Base-by-base conservation (phyloP, 208 protist genomes). In the Trypanosoma brucei region DNA sequence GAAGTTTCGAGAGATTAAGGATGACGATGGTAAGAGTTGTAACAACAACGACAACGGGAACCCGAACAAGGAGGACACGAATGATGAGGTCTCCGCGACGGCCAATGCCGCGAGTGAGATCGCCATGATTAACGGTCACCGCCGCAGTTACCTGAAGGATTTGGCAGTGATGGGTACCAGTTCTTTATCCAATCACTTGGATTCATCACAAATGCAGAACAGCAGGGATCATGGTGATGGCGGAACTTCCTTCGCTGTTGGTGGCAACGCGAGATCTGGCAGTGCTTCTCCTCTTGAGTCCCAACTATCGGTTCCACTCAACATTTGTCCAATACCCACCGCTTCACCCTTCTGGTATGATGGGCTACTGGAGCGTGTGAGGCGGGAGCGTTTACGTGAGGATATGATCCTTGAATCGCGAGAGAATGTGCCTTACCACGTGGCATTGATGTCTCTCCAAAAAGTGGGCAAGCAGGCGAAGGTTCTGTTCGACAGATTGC, bases 381-480 rank as follows among this genome's bases (percentile, higher is more conserved):
- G 81, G 2, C 76, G 81, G 34, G 54, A 48, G 8, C 64, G 30
- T 1, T 11, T 83, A 34, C 50, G 37, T 22, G 51, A 55, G 44
- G 44, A 81, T 2, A 54, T 87, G 30, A 40, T 30, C 33, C 45
- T 55, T 36, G 81, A 87, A 46, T 44, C 56, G 22, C 52, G 42
- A 3, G 70, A 66, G 14, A 87, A 87, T 65, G 72, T 87, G 14
- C 74, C 74, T 11, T 81, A 83, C 59, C 59, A 65, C 42, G 68
- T 52, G 11, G 71, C 77, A 1, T 52, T 70, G 0, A 34, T 72
- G 55, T 58, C 67, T 2, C 58, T 83, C 36, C 76, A 73, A 49
- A 74, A 72, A 44, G 62, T 72, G n/a, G 66, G 67, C 1, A 58
- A 55, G 37, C 58, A 75, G 34, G 68, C 55, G 40, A 58, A 45